Conservation (phyloP, 257 asterid species). For the Ilex aquifolium region DNA sequence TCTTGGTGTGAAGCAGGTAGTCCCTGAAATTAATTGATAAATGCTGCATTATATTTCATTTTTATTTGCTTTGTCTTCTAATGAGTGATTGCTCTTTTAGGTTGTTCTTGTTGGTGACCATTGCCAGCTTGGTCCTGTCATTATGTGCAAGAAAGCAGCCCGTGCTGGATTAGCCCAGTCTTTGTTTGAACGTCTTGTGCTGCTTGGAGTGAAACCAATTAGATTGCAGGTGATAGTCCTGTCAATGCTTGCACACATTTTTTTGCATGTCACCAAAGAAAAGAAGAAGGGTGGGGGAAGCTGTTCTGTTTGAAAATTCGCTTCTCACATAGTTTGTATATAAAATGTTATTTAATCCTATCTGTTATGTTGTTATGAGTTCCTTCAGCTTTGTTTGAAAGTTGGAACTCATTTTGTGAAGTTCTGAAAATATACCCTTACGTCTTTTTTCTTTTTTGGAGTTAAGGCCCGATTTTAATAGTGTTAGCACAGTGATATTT, state of each 20-base stretch:
- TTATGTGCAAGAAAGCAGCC: slow-evolving; percentile 99
- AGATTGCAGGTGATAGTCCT: slow-evolving; percentile 76
- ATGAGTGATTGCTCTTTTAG: slow-evolving; percentile 31
- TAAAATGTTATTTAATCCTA: no score
- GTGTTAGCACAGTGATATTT: no score
- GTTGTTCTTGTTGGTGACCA: slow-evolving; percentile 96
- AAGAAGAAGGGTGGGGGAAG: no score
- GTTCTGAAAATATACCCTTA: no score
- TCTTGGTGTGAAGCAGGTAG: slow-evolving; percentile 93
- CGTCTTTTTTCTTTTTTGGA: no score
- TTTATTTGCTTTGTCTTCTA: background rate
- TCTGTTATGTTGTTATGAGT: no score
- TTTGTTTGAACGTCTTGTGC: slow-evolving; percentile 90
- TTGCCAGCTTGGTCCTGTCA: slow-evolving; percentile 99
- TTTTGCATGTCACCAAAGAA: no score
- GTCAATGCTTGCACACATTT: slow-evolving; percentile 3
- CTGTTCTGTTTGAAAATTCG: no score
- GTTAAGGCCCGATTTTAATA: no score
- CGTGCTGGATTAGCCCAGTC: slow-evolving; percentile 98
- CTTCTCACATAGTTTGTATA: no score
- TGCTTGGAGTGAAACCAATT: slow-evolving; percentile 94
- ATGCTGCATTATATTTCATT: background rate
- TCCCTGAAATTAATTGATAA: slow-evolving; percentile 3
- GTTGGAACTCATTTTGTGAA: no score
- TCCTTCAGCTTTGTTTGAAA: no score